These are phyloP conservation scores for Mayamaea pseudoterrestris DNA, from an alignment of 108 stramenopile species.

Conservation along the genomic window DNA sequence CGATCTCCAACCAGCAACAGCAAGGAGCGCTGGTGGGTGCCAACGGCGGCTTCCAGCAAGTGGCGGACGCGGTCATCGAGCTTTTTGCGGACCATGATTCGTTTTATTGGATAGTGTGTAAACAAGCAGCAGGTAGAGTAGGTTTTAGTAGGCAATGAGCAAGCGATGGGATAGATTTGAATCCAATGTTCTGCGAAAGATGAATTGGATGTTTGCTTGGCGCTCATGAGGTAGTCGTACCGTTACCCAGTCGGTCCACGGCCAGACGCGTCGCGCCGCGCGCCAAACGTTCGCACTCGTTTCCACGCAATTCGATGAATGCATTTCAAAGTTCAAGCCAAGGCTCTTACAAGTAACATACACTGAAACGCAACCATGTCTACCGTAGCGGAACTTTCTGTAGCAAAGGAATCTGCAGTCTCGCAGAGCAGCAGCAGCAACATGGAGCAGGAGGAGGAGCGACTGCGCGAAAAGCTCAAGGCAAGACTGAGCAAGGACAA, in stretches of 20 bases:
- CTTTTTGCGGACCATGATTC: slow-evolving; percentile 91
- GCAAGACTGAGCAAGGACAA: neutral
- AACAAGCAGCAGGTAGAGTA: neutral
- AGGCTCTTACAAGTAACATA: no score
- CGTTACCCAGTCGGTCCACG: no score
- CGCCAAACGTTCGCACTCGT: no score
- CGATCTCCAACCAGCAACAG: slow-evolving; percentile 97
- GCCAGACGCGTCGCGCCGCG: no score
- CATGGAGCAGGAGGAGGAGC: slow-evolving; percentile 2
- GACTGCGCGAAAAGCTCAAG: slow-evolving; percentile 7
- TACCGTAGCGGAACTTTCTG: no score
- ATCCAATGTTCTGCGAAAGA: neutral
- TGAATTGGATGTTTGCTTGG: no score
- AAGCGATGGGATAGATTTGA: neutral
- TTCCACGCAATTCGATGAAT: no score
- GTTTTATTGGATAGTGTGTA: neutral
- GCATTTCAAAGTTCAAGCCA: no score
- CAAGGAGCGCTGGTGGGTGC: slow-evolving; percentile 71
- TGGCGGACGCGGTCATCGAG: slow-evolving; percentile 93
- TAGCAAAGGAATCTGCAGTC: no score
- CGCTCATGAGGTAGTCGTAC: no score
- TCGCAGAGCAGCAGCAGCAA: no score
- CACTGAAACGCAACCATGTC: no score
- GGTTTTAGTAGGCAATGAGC: neutral
- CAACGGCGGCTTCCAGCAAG: slow-evolving; percentile 83